phyloP scores from a whole-genome alignment of 345 rosid genomes.

The Rhodomyrtus tomentosa region DNA sequence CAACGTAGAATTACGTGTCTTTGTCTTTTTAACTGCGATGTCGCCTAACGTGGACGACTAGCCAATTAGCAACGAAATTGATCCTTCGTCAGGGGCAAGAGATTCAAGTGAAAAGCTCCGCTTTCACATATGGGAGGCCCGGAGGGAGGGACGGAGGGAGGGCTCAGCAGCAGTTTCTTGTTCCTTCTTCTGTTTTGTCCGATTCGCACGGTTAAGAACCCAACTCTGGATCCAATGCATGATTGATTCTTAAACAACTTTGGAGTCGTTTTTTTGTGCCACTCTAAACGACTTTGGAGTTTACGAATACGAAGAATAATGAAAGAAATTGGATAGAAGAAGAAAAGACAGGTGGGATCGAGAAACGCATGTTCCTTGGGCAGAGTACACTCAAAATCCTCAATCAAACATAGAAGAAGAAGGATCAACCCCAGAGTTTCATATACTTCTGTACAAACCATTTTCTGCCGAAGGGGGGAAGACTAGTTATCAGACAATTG shows the following conservation, averaged over 20 bases:
- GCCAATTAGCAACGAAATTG: too few species aligned
- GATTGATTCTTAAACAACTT: neutral
- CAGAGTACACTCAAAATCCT: neutral
- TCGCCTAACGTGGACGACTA: neutral
- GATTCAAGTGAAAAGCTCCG: neutral
- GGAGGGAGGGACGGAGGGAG: too few species aligned
- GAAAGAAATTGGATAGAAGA: neutral
- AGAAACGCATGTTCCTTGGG: neutral
- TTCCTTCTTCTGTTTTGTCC: neutral
- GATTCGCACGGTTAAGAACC: neutral
- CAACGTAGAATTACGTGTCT: neutral
- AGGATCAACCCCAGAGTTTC: neutral
- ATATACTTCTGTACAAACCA: neutral
- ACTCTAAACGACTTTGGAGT: too few species aligned
- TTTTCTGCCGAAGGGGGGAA: neutral
- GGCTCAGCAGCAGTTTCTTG: neutral
- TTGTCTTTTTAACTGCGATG: neutral
- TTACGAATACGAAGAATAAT: too few species aligned
- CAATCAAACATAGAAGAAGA: neutral
- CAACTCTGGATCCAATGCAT: neutral
- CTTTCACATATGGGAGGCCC: too few species aligned
- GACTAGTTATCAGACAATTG: neutral
- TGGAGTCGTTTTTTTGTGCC: too few species aligned
- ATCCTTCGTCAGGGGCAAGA: neutral
- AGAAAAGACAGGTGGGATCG: neutral